Evolutionary conservation across 1,284 basidiomycete species (phyloP), one percentile per base, ranked within the genome.

Genomic region (Sporisorium iseilematis-ciliati): DNA sequence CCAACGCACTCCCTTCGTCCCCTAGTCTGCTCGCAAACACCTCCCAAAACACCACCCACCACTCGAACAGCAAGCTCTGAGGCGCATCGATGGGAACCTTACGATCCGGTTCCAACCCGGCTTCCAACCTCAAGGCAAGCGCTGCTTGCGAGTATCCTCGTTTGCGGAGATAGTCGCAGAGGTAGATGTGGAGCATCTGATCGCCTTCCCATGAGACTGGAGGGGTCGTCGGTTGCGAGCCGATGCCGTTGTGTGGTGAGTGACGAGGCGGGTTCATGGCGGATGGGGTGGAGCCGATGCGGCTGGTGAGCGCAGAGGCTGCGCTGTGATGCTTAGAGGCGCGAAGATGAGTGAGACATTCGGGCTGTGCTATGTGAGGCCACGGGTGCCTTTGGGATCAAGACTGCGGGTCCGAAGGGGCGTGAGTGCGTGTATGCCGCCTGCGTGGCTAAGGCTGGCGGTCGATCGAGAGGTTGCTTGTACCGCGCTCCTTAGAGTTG

Each of bases 31-130:
- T 51, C n/a, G 69, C 58, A 25, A 76, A 65, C 23, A 76, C 29
- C 10, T 76, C 68, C 74, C 62, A 76, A 41, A 76, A 72, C 25
- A 76, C 56, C 14, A 63, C 56, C 69, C 74, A 76, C 74, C 74
- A 76, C 29, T 76, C 74, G 43, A 65, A 76, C 4, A 76, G 59
- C 26, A 76, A 52, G 20, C 65, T 55, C 14, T 76, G 69, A 2
- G 74, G 74, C 0, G 69, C 69, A 51, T 76, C 74, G 52, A 76
- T 76, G 21, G 74, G 74, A 7, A 63, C 62, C n/a, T 50, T 26
- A 21, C 54, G 58, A 3, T 68, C 49, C 2, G 57, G 61, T 2
- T 60, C 59, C 2, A 76, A 42, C 2, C 65, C 65, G 0, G 74
- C 69, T 54, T 76, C 74, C 14, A 23, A n/a, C 10, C 43, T 31